phyloP scores from a whole-genome alignment of 2,329 filamentous ascomycete species.

The Colletotrichum neosansevieriae region DNA sequence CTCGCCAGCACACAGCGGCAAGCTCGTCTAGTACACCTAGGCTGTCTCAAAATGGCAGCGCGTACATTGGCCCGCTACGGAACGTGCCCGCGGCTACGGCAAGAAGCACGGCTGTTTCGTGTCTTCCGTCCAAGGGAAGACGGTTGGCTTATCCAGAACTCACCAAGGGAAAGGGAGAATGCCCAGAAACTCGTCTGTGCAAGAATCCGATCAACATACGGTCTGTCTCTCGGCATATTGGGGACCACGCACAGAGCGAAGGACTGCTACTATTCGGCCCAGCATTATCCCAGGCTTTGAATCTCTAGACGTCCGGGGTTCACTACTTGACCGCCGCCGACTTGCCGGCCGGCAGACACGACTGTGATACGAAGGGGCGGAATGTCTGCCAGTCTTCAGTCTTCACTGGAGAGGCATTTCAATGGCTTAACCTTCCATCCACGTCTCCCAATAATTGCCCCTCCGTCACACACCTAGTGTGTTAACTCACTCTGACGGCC shows the following conservation, averaged over 20 bases:
- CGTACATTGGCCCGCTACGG: constrained; percentile 14
- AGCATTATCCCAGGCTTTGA: constrained; percentile 4
- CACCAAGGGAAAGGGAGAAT: not conserved
- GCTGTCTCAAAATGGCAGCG: constrained; percentile 16
- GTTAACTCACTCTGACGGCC: not conserved
- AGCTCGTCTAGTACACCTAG: not conserved
- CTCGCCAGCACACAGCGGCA: constrained; percentile 7
- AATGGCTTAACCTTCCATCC: constrained; percentile 1
- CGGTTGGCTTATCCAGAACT: not conserved
- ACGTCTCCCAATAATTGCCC: not conserved
- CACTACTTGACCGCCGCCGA: constrained; percentile 19
- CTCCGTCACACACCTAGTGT: constrained; percentile 11
- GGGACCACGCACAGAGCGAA: not conserved
- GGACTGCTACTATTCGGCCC: not conserved
- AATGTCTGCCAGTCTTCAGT: not conserved
- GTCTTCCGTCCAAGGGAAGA: not conserved
- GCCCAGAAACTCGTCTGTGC: not conserved
- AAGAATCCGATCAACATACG: not conserved
- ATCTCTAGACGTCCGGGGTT: not conserved
- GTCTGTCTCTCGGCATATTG: constrained; percentile 3
- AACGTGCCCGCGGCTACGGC: constrained; percentile 6
- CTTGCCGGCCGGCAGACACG: constrained; percentile 24
- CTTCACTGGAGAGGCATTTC: not conserved
- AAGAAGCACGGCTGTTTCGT: not conserved
- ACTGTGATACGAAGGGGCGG: constrained; percentile 25